Evolutionary conservation across 768 basidiomycete species (phyloP).

Genomic region (Mrakia frigida): DNA sequence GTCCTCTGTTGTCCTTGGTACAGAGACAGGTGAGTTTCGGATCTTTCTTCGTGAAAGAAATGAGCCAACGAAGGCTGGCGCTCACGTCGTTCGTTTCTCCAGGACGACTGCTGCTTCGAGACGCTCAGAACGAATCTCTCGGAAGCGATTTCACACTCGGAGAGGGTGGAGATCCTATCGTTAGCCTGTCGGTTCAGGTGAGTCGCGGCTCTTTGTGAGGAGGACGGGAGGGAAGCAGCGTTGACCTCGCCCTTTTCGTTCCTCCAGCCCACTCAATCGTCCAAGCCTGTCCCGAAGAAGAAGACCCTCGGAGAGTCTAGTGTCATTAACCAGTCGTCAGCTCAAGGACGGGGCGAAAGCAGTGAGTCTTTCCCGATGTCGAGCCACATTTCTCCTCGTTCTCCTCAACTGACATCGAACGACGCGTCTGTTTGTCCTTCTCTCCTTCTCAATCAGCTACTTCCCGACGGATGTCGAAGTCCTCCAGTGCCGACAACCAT

Average conservation of each 20-base stretch:
- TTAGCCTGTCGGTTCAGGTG: background rate
- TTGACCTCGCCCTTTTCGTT: background rate
- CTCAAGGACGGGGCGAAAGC: background rate
- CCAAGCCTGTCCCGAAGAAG: background rate
- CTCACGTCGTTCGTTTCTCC: background rate
- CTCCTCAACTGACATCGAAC: background rate
- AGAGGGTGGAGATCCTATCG: background rate
- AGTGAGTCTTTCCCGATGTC: background rate
- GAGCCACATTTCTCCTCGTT: background rate
- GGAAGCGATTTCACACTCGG: background rate
- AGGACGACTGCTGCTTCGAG: background rate
- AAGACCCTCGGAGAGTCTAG: background rate
- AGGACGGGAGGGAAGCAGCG: too few relatives aligned
- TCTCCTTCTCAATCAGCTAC: background rate
- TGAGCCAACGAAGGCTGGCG: background rate
- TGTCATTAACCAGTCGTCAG: background rate
- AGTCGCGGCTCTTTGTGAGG: background rate
- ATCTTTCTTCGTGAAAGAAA: background rate
- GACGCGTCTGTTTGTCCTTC: background rate
- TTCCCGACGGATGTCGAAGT: background rate
- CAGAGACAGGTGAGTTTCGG: background rate
- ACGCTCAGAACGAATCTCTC: background rate
- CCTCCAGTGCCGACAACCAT: background rate
- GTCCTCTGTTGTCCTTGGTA: background rate
- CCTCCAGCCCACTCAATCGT: background rate